Base-by-base conservation (phyloP, 176 grass and related monocot species). In the Aegilops bicornis region DNA sequence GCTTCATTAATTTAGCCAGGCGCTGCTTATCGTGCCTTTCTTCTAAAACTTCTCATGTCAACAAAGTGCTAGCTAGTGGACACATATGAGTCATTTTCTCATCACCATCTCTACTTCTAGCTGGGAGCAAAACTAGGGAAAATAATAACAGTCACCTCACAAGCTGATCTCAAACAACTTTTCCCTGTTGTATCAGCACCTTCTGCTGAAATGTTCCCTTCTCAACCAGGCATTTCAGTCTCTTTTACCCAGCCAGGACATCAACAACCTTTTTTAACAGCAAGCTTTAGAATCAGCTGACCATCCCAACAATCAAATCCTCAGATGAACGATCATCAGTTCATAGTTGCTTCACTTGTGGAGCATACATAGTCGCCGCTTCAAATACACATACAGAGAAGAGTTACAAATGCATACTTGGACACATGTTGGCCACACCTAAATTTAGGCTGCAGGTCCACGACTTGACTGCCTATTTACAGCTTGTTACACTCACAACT, bases 151-250 rank as follows among this genome's bases (percentile, higher is more conserved):
- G 32, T 33, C 32, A 33, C 32, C 32, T 33, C 32, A 33, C 32
- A 98, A 96, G 81, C 74, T 91, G 76, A 96, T 96, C 85, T 92
- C 93, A 35, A 95, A 94, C 87, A 98, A 94, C 54, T 85, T 98
- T 85, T 98, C 2, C 90, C 96, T 42, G 47, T 77, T 68, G 84
- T 79, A 64, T 96, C 90, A 48, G 94, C 87, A 78, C 91, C 97
- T 91, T 89, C 94, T 78, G 90, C 84, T 68, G 90, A 90, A 82
- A 87, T 82, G 64, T 96, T 96, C 69, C 97, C 97, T 92, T 88
- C 97, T 94, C 94, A 96, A 30, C 77, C 64, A 90, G 97, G 94
- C 94, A 98, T 96, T 63, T 85, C 90, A 56, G 94, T 39, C 96
- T 77, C 85, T 96, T 47, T 48, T 48, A 98, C 96, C 92, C 92